phyloP scores from a whole-genome alignment of 1,284 basidiomycete species.

The Sanghuangporus baumii region DNA sequence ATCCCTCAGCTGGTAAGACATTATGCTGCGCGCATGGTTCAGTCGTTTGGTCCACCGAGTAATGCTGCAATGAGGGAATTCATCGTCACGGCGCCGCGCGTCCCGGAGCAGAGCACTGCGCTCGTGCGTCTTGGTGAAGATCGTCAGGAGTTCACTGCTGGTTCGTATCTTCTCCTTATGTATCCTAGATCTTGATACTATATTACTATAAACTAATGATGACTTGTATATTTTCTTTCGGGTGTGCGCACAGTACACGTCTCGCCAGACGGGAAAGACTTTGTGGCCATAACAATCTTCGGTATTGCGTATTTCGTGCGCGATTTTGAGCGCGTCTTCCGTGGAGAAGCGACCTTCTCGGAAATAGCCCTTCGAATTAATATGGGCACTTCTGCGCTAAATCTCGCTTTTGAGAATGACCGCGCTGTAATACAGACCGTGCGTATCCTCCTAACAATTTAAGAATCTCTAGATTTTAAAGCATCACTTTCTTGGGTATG shows the following conservation, averaged over 20 bases:
- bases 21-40: slow-evolving; percentile 5
- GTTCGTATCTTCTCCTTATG: background rate
- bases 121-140: slow-evolving; percentile 1
- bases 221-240: background rate
- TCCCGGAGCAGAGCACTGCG: slow-evolving; percentile 6
- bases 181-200: background rate
- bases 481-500: background rate
- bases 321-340: slow-evolving; percentile 41
- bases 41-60: background rate
- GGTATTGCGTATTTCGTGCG: slow-evolving; percentile 46
- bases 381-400: slow-evolving; percentile 3
- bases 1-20: slow-evolving; percentile 9
- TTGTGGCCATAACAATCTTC: slow-evolving; percentile 41
- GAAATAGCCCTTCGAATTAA: slow-evolving; percentile 13
- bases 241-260: slow-evolving; percentile 44
- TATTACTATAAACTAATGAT: background rate
- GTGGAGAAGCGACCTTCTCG: slow-evolving; percentile 6
- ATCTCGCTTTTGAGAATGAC: slow-evolving; percentile 17
- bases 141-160: slow-evolving; percentile 11
- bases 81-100: slow-evolving; percentile 8
- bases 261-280: slow-evolving; percentile 49
- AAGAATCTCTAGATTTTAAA: background rate
- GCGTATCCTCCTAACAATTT: background rate
- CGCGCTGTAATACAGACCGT: slow-evolving; percentile 13
- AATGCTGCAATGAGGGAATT: slow-evolving; percentile 4